Evolutionary conservation across 176 grass and related monocot species (phyloP).

Genomic region (Zoysia pacifica): DNA sequence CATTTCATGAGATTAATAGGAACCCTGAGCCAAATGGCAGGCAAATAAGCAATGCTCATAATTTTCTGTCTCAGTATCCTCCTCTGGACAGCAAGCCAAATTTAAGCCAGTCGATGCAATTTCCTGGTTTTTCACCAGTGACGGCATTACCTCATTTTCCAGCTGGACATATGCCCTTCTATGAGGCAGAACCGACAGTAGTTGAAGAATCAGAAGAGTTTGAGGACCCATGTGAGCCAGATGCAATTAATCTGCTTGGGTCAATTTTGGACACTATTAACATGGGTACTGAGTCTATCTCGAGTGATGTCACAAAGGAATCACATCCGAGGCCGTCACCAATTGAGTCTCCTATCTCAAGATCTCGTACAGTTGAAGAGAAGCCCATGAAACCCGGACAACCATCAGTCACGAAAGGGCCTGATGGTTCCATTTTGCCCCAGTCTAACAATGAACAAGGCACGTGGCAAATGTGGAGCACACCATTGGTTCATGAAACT

Average conservation of each 20-base stretch:
- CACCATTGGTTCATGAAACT: constrained; percentile 74
- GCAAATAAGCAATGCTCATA: constrained; percentile 55
- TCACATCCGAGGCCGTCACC: constrained; percentile 76
- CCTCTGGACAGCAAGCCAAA: constrained; percentile 47
- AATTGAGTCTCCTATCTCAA: constrained; percentile 76
- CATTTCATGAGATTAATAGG: constrained; percentile 39
- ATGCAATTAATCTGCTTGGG: constrained; percentile 73
- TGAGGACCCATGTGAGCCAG: constrained; percentile 88
- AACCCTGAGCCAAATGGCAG: constrained; percentile 44
- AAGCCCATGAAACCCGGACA: constrained; percentile 39
- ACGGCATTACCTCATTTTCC: constrained; percentile 43
- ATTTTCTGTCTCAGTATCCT: constrained; percentile 49
- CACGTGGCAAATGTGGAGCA: constrained; percentile 88
- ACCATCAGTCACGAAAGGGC: constrained; percentile 33
- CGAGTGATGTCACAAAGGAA: constrained; percentile 43
- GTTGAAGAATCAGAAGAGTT: constrained; percentile 70
- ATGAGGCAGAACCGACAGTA: constrained; percentile 43
- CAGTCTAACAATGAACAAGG: constrained; percentile 61
- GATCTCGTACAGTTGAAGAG: constrained; percentile 57
- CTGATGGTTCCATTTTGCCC: constrained; percentile 41
- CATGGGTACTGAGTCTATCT: constrained; percentile 51
- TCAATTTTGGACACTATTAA: constrained; percentile 78
- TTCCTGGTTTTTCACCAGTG: constrained; percentile 48
- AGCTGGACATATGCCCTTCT: constrained; percentile 50
- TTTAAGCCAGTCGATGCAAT: constrained; percentile 42